phyloP scores from a whole-genome alignment of 2,329 filamentous ascomycete genomes.

The Aureobasidium sp. region DNA sequence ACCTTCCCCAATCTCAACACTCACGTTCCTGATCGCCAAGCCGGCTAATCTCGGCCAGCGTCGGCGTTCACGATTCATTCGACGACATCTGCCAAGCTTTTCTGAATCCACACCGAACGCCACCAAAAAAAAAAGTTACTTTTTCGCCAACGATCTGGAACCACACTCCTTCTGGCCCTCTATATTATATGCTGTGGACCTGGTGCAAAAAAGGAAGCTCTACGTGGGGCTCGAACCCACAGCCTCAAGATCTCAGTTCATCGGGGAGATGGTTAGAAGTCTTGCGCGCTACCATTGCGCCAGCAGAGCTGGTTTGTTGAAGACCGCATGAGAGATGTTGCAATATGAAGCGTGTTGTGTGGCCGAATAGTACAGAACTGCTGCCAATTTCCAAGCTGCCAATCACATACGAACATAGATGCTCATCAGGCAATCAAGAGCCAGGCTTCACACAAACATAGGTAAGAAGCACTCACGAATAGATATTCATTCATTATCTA shows the following conservation, averaged over 20 bases:
- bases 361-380: no score
- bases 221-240: conserved; percentile 14
- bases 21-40: background rate
- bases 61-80: background rate
- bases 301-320: conserved; percentile 5
- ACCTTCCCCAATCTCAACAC: background rate
- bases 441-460: no score
- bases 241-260: conserved; percentile 17
- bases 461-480: no score
- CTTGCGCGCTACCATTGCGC: conserved; percentile 21
- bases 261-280: conserved; percentile 14
- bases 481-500: no score
- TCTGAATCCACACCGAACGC: background rate
- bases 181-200: background rate
- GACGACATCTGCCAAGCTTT: background rate
- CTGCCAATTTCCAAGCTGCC: no score
- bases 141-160: background rate
- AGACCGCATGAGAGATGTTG: background rate
- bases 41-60: background rate
- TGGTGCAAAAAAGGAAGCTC: background rate
- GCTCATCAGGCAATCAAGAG: no score
- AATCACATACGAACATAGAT: no score
- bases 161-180: background rate
- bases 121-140: background rate
- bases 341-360: no score